Percentiles rank a stretch among this genome's conserved stretches.
phyloP scores from a whole-genome alignment of 1,284 basidiomycete species.

The Ceratorhiza oryzae-sativae region DNA sequence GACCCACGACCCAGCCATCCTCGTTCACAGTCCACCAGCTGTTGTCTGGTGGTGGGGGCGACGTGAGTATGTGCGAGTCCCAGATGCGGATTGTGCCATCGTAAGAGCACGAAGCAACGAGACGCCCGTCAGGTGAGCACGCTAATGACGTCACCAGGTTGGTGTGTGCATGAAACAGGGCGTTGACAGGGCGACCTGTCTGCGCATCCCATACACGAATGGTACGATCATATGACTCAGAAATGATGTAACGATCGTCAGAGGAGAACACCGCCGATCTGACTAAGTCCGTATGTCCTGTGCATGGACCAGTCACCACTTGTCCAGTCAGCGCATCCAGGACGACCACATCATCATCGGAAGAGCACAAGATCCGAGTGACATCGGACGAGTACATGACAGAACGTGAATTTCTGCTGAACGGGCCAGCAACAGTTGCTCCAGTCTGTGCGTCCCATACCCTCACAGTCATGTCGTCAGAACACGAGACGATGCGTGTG shows the following conservation, averaged over 20 bases:
- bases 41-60: neutral
- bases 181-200: neutral
- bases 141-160: slow-evolving; percentile 21
- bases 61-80: neutral
- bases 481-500: neutral
- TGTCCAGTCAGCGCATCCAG: neutral
- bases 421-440: slow-evolving; percentile 20
- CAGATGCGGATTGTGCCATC: slow-evolving; percentile 40
- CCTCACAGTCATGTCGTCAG: slow-evolving; percentile 52
- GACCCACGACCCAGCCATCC: slow-evolving; percentile 2
- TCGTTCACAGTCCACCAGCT: neutral
- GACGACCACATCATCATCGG: neutral
- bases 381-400: neutral
- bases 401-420: neutral
- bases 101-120: slow-evolving; percentile 24
- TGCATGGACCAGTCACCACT: neutral
- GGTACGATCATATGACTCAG: neutral
- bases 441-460: slow-evolving; percentile 53
- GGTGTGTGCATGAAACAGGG: neutral
- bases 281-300: slow-evolving; percentile 22
- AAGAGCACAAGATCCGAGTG: neutral
- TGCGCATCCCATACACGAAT: slow-evolving; percentile 5
- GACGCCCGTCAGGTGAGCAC: slow-evolving; percentile 10
- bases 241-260: slow-evolving; percentile 17
- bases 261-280: slow-evolving; percentile 17